phyloP scores from a whole-genome alignment of 2,329 filamentous ascomycete genomes.

The Polytolypa hystricis region DNA sequence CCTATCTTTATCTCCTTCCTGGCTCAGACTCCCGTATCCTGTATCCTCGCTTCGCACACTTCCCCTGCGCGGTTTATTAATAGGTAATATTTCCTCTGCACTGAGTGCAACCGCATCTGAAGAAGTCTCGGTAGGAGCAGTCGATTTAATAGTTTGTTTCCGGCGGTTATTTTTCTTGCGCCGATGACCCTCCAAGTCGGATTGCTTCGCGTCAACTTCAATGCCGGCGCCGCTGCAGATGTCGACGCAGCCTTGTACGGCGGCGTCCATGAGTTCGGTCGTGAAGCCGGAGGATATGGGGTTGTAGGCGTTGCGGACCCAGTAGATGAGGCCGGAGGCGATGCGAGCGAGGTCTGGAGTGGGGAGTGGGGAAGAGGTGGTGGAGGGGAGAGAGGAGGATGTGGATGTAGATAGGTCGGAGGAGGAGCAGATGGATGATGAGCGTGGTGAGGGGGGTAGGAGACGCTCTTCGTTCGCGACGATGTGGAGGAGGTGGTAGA shows the following conservation, averaged over 20 bases:
- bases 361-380: conserved; percentile 5
- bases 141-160: conserved; percentile 11
- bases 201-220: conserved; percentile 21
- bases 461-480: conserved; percentile 31
- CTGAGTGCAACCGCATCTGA: neutral
- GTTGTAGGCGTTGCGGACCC: conserved; percentile 35
- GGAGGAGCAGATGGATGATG: conserved; percentile 13
- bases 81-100: neutral
- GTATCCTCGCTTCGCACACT: conserved; percentile 29
- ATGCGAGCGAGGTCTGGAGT: conserved; percentile 27
- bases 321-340: conserved; percentile 31
- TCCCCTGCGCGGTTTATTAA: conserved; percentile 12
- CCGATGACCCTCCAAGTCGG: conserved; percentile 5
- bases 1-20: conserved; percentile 5
- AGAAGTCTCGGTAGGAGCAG: conserved; percentile 8
- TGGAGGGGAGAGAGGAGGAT: conserved; percentile 17
- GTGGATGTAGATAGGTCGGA: conserved; percentile 8
- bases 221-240: conserved; percentile 27
- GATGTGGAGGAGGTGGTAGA: conserved; percentile 32
- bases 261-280: conserved; percentile 24
- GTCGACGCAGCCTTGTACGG: conserved; percentile 28
- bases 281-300: conserved; percentile 34
- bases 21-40: conserved; percentile 25
- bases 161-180: conserved; percentile 6
- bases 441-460: conserved; percentile 14